Percentiles rank a stretch among this genome's conserved stretches.
These are phyloP conservation scores for Eutypa lata DNA, from an alignment of 2,329 filamentous ascomycete genomes.

Conservation along the genomic window DNA sequence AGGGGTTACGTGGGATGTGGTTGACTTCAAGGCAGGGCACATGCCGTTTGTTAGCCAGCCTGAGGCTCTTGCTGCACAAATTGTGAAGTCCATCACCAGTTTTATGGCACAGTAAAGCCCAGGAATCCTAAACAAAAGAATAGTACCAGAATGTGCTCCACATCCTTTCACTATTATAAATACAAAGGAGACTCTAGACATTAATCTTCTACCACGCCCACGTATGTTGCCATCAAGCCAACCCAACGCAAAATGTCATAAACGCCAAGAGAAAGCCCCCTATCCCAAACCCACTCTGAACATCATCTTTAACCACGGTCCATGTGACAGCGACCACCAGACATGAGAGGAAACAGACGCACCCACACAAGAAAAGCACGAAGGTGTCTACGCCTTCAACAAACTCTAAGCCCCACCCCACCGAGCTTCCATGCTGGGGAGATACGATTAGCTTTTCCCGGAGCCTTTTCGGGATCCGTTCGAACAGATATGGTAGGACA, in stretches of 20 bases:
- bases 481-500: slow-evolving; percentile 3
- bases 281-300: slow-evolving; percentile 26
- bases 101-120: slow-evolving; percentile 1
- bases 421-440: slow-evolving; percentile 18
- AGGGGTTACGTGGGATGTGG: slow-evolving; percentile 20
- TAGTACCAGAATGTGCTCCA: too few species aligned
- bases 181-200: too few species aligned
- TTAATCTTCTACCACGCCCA: too few species aligned
- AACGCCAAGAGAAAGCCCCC: slow-evolving; percentile 24
- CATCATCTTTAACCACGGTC: slow-evolving; percentile 16
- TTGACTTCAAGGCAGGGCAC: slow-evolving; percentile 20
- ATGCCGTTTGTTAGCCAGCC: slow-evolving; percentile 25
- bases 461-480: slow-evolving; percentile 4
- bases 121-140: too few species aligned
- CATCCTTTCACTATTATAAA: too few species aligned
- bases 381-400: slow-evolving; percentile 22
- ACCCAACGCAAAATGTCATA: slow-evolving; percentile 15
- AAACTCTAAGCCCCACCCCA: slow-evolving; percentile 26
- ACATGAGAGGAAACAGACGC: slow-evolving; percentile 14
- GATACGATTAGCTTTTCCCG: slow-evolving; percentile 25
- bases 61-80: slow-evolving; percentile 9
- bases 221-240: too few species aligned
- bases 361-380: slow-evolving; percentile 15
- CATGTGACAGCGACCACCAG: slow-evolving; percentile 18
- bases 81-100: slow-evolving; percentile 11